Evolutionary conservation across 2,329 filamentous ascomycete species (phyloP), one percentile per base, ranked within the genome.

Genomic region (Akanthomyces uredinophilus): DNA sequence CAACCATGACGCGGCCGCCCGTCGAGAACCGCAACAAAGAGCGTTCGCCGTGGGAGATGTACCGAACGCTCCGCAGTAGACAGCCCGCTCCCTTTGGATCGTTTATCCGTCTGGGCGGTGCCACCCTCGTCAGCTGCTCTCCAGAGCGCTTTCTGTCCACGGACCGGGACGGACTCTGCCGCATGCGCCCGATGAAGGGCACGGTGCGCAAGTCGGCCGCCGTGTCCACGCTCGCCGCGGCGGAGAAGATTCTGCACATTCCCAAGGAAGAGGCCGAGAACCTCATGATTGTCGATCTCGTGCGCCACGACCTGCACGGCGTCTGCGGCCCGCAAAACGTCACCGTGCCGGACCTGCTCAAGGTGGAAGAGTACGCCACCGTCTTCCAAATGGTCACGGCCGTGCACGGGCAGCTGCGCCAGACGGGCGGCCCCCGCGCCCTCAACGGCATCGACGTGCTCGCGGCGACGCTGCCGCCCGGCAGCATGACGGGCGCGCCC

Each of bases 241-340:
- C 94, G 1, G 86, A 88, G 64, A 77, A 78, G 32, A 84, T 96
- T 44, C 83, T 97, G 16, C 85, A 88, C 62, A 83, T 91, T 0
- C 88, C 90, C 24, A 98, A 98, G 73, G 95, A 98, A 74, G 87
- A 91, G 68, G 94, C 94, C 0, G 94, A 98, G 78, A 98, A 98
- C 70, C 83, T 98, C 27, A 98, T 98, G 95, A 97, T 98, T 69
- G 93, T 96, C 2, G 94, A 98, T 73, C 81, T 98, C 1, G 95
- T 97, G n/a, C 85, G 94, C 0, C 94, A 98, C 71, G 94, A 98
- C 73, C 79, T 98, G 14, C 90, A 96, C 73, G 86, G 88, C n/a
- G 87, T 96, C 10, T 91, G 89, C 64, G 91, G 90, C 5, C 83
- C 89, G 1, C 87, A 87, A 0, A 83, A 84, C 63, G 92, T 97